Evolutionary conservation across 1,284 basidiomycete species (phyloP).

Genomic region (Cryptococcus amylolentus): DNA sequence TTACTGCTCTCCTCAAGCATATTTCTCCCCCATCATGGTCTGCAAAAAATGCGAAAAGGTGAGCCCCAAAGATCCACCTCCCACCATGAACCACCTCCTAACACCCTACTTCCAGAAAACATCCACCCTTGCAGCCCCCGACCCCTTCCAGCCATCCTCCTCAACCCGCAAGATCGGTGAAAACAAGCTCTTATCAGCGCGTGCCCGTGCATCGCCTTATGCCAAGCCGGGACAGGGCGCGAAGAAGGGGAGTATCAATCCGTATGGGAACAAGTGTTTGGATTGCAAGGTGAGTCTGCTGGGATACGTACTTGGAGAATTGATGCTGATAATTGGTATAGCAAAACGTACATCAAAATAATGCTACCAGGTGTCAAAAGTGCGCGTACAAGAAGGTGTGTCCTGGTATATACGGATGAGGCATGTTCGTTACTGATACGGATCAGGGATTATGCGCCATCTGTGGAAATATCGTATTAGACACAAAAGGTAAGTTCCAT

Average conservation of each 20-base stretch:
- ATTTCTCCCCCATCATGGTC: conserved; percentile 35
- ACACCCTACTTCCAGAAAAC: conserved; percentile 35
- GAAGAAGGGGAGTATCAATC: conserved; percentile 32
- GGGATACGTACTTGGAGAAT: background rate
- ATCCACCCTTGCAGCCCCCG: conserved; percentile 41
- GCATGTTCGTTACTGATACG: background rate
- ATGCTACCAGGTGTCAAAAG: conserved; percentile 47
- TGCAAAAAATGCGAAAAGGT: conserved; percentile 53
- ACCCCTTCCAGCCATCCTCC: conserved; percentile 45
- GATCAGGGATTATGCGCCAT: conserved; percentile 45
- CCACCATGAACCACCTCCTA: background rate
- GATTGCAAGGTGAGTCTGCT: conserved; percentile 45
- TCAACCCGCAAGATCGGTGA: conserved; percentile 49
- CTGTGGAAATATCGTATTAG: conserved; percentile 46
- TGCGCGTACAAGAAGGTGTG: conserved; percentile 50
- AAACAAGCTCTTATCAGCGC: conserved; percentile 48
- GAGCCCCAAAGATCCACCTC: conserved; percentile 3
- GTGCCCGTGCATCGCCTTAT: conserved; percentile 38
- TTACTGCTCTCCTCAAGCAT: no score
- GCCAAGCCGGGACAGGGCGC: conserved; percentile 29
- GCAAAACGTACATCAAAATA: conserved; percentile 42
- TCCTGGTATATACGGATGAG: background rate
- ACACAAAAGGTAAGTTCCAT: conserved; percentile 32
- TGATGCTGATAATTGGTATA: conserved; percentile 6
- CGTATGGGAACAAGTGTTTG: conserved; percentile 48